Evolutionary conservation across 1,284 basidiomycete species (phyloP).

Genomic region (Puccinia hordei): DNA sequence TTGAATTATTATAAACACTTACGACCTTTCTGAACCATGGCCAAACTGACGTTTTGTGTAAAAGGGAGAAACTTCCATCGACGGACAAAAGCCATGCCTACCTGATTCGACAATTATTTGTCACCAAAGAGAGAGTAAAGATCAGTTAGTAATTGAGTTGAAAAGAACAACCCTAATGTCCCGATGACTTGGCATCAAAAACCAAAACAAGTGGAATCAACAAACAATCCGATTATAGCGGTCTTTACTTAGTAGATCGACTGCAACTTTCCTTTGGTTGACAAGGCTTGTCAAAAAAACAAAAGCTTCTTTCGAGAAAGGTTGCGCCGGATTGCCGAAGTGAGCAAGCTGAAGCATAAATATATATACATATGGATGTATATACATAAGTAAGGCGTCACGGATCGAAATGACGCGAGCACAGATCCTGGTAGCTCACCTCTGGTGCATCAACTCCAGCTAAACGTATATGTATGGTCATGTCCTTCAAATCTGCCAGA

Average conservation of each 20-base stretch:
- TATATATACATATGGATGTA: no score
- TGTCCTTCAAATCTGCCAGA: constrained; percentile 38
- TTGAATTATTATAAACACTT: constrained; percentile 5
- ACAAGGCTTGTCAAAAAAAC: constrained; percentile 15
- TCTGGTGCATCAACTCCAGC: constrained; percentile 48
- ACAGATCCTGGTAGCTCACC: constrained; percentile 1
- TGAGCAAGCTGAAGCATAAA: constrained; percentile 27
- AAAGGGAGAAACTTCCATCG: constrained; percentile 39
- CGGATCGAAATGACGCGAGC: background rate
- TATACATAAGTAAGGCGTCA: background rate
- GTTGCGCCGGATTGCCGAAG: constrained; percentile 46
- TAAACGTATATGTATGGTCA: constrained; percentile 45
- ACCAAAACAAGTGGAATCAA: background rate
- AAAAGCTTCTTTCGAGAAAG: constrained; percentile 47
- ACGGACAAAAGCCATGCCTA: constrained; percentile 34
- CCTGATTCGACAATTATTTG: constrained; percentile 10
- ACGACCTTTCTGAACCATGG: constrained; percentile 45
- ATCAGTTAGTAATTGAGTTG: background rate
- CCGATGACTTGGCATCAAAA: background rate
- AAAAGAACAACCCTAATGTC: no score
- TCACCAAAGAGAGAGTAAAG: background rate
- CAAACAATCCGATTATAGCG: constrained; percentile 46
- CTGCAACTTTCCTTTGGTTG: constrained; percentile 22
- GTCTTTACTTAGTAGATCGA: constrained; percentile 43
- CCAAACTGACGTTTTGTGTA: constrained; percentile 45